A percentile compares a stretch with the other conserved stretches of the same genome.
These are phyloP conservation scores for Ballota nigra DNA, from an alignment of 257 asterid species.

Conservation along the genomic window DNA sequence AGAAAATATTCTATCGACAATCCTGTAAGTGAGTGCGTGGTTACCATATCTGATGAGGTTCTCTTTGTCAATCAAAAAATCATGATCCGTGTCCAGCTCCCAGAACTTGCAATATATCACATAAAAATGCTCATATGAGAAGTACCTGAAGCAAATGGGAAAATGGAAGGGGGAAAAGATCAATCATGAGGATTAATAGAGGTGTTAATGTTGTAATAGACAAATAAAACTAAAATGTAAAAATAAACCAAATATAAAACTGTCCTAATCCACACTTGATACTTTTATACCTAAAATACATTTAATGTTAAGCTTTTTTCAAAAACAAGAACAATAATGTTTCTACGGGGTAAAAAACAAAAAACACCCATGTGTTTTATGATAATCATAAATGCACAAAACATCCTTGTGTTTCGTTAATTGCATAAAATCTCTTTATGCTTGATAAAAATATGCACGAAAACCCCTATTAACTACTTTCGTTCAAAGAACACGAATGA, in stretches of 20 bases:
- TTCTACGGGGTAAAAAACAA: too few relatives aligned
- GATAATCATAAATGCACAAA: too few relatives aligned
- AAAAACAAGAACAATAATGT: background rate
- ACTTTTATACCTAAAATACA: slow-evolving; percentile 8
- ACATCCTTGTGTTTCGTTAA: too few relatives aligned
- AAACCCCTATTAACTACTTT: too few relatives aligned
- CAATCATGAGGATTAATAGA: background rate
- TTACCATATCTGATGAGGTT: slow-evolving; percentile 98
- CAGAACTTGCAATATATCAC: slow-evolving; percentile 99
- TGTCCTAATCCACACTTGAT: slow-evolving; percentile 11
- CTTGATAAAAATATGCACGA: too few relatives aligned
- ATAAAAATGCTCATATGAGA: slow-evolving; percentile 97
- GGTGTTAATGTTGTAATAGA: slow-evolving; percentile 1
- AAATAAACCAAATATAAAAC: background rate
- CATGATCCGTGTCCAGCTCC: slow-evolving; percentile 99
- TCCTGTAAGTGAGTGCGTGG: slow-evolving; percentile 98
- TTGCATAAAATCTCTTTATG: too few relatives aligned
- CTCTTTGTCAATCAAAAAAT: slow-evolving; percentile 95
- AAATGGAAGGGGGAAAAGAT: slow-evolving; percentile 12
- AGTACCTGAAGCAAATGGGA: slow-evolving; percentile 65
- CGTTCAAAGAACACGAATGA: too few relatives aligned
- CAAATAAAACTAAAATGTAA: slow-evolving; percentile 7
- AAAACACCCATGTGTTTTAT: too few relatives aligned
- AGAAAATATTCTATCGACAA: slow-evolving; percentile 97
- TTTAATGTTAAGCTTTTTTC: background rate